Evolutionary conservation across 73 alveolate genomes (phyloP), one percentile per base, ranked within the genome.

Genomic region (Blepharisma japonicum): DNA sequence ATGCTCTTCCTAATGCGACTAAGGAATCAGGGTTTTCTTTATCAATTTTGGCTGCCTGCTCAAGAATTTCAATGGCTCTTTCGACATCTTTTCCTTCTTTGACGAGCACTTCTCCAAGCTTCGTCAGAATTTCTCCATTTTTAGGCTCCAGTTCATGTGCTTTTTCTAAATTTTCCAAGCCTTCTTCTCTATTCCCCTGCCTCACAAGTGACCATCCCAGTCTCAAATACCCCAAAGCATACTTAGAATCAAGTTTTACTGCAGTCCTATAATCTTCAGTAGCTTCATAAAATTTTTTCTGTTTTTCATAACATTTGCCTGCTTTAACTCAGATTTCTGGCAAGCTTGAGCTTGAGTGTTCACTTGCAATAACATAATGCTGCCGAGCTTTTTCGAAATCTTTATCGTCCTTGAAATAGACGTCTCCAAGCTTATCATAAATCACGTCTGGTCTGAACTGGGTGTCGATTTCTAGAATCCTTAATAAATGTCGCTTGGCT

Each of bases 131-230:
- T 48, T 90, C 96, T 9, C 81, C 80, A 74, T 93, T 81, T 14
- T 90, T 72, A n/a, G 88, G 89, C 7, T 90, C 93, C 4, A 90
- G 68, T 27, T 87, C 72, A 8, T 81, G 76, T 4, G 97, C 90
- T 61, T 81, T 68, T 21, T 83, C 55, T 23, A 93, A 76, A 45
- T 86, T 88, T 14, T 90, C 90, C 7, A 93, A 79, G 18, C 98
- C 98, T 55, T 88, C 82, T 45, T 78, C 82, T 47, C 81, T 66
- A 14, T 71, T 71, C 6, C 86, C 88, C 38, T 74, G 77, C 49
- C 94, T 84, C 6, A 90, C 80, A 53, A 80, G 81, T 68, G 85
- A 89, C 95, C 95, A 87, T 20, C 96, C 98, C 32, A 92, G 89
- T 45, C 92, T 86, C 38, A 90, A 80, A 50, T 80, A 89, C 5